Evolutionary conservation across 345 rosid species (phyloP).

Genomic region (Populus nigra): DNA sequence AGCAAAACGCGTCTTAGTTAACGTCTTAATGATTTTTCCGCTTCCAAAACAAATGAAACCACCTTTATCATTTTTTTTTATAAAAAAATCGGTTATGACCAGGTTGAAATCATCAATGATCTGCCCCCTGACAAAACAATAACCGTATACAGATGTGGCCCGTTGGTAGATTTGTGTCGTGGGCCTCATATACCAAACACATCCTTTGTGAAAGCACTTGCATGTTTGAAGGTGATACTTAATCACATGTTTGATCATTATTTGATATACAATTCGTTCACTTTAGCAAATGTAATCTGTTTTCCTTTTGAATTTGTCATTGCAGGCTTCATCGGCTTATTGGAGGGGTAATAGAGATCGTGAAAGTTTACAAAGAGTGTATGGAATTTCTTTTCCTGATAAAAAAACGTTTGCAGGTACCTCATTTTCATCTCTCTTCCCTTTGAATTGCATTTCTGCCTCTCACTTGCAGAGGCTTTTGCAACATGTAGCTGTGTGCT

Average conservation of each 20-base stretch:
- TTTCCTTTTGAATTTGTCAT: slow-evolving; percentile 17
- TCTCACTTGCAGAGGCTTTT: slow-evolving; percentile 5
- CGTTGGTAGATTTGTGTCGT: slow-evolving; percentile 93
- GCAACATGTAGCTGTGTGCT: neutral
- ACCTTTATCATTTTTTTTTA: slow-evolving; percentile 1
- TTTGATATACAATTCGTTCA: slow-evolving; percentile 11
- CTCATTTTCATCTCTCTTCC: neutral
- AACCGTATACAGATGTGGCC: slow-evolving; percentile 96
- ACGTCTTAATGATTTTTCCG: slow-evolving; percentile 2
- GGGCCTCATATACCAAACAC: slow-evolving; percentile 99
- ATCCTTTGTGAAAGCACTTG: slow-evolving; percentile 90
- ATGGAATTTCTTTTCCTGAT: slow-evolving; percentile 97
- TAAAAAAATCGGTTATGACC: slow-evolving; percentile 16
- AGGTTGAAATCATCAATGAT: slow-evolving; percentile 88
- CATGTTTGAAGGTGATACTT: slow-evolving; percentile 72
- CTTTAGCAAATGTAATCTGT: slow-evolving; percentile 8
- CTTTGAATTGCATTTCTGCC: neutral
- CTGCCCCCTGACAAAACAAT: slow-evolving; percentile 88
- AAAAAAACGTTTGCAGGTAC: slow-evolving; percentile 77
- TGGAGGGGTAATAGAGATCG: slow-evolving; percentile 91
- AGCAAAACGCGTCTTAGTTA: neutral
- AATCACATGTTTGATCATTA: slow-evolving; percentile 5
- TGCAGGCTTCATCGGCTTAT: slow-evolving; percentile 96
- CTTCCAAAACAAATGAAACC: neutral
- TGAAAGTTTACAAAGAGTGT: slow-evolving; percentile 96